phyloP scores from a whole-genome alignment of 179 eudicot genomes.

The Corrigiola litoralis region DNA sequence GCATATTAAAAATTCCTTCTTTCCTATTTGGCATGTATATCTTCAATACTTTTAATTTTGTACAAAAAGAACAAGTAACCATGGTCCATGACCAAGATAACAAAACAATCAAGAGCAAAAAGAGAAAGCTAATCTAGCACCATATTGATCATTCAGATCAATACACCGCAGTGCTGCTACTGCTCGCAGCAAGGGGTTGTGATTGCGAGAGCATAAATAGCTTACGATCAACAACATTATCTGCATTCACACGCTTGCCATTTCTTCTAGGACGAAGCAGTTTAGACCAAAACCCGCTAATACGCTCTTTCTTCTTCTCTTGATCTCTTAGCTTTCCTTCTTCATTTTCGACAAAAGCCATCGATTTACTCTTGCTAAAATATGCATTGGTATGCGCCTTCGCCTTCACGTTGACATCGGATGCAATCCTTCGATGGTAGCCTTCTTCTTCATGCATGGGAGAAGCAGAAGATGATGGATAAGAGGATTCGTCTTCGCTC shows the following conservation, averaged over 20 bases:
- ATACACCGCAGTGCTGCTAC: slow-evolving; percentile 10
- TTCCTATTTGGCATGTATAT: neutral
- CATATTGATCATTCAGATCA: slow-evolving; percentile 4
- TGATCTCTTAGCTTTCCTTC: neutral
- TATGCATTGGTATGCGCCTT: no score
- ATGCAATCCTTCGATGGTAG: neutral
- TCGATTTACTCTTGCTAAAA: slow-evolving; percentile 18
- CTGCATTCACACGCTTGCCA: neutral
- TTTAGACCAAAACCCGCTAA: slow-evolving; percentile 25
- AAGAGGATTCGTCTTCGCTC: slow-evolving; percentile 19
- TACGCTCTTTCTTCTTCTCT: slow-evolving; percentile 11
- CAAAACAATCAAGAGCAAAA: neutral
- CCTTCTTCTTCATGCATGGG: neutral
- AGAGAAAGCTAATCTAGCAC: slow-evolving; percentile 8
- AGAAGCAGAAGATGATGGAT: slow-evolving; percentile 16
- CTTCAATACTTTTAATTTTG: slow-evolving; percentile 5
- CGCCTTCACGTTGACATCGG: neutral
- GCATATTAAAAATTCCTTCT: neutral
- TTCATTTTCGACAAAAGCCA: slow-evolving; percentile 9
- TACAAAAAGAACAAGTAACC: slow-evolving; percentile 3
- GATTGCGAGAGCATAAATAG: slow-evolving; percentile 15
- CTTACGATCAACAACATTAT: slow-evolving; percentile 1
- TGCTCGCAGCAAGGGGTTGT: slow-evolving; percentile 14
- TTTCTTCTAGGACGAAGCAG: slow-evolving; percentile 15
- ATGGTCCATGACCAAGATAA: neutral